Evolutionary conservation across 2,329 filamentous ascomycete species (phyloP).

Genomic region (Neofusicoccum cordaticola): DNA sequence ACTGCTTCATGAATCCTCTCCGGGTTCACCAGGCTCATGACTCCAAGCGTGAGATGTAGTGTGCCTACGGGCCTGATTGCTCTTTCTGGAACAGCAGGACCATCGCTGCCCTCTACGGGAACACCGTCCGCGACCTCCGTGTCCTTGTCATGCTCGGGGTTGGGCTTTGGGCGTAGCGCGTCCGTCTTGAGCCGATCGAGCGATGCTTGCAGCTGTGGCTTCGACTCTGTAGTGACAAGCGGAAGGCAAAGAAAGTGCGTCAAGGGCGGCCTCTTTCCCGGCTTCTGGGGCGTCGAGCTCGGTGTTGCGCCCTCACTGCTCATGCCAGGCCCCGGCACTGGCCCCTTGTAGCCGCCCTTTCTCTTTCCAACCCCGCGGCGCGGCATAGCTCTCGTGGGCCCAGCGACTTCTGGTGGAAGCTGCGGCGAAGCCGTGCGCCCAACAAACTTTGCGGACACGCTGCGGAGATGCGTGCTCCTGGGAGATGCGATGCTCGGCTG

Average conservation of each 20-base stretch:
- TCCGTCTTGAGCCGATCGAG: conserved; percentile 62
- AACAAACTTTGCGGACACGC: not conserved
- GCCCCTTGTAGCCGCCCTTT: conserved; percentile 13
- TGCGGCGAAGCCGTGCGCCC: not conserved
- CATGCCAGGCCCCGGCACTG: not conserved
- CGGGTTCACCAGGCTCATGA: conserved; percentile 67
- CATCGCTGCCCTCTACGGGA: conserved; percentile 26
- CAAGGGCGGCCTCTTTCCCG: conserved; percentile 45
- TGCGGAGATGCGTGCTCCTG: not conserved
- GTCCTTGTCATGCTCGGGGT: conserved; percentile 4
- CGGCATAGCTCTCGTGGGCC: not conserved
- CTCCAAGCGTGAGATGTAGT: conserved; percentile 81
- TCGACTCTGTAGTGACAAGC: conserved; percentile 60
- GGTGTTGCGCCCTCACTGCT: not conserved
- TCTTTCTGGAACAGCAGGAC: conserved; percentile 55
- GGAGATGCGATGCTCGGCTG: not conserved
- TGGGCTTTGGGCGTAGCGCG: conserved; percentile 32
- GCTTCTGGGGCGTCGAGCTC: not conserved
- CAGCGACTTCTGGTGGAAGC: not conserved
- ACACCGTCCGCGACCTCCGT: not conserved
- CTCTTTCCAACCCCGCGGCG: not conserved
- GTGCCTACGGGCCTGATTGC: conserved; percentile 76
- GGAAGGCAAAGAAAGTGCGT: conserved; percentile 79
- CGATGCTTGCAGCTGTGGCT: conserved; percentile 62
- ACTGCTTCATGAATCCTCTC: conserved; percentile 48